Evolutionary conservation across 176 grass and related monocot species (phyloP), one percentile per base, ranked within the genome.

Genomic region (Carex parvula): DNA sequence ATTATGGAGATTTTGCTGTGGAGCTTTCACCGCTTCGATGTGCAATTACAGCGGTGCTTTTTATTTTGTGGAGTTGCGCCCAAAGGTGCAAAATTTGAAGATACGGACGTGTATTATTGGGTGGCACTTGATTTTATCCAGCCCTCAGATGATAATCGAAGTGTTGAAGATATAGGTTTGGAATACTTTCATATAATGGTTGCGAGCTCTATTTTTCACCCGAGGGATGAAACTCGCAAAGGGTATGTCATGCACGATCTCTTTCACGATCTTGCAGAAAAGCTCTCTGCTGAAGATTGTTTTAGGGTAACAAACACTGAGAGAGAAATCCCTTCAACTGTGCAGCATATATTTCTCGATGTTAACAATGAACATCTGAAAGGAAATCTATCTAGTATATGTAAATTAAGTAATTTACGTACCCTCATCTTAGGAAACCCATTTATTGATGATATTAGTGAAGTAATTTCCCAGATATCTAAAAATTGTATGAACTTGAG

Each of bases 81-180:
- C 14, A 70, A 56, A 83, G 81, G 60, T 65, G 1, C 37, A 46
- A 0, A 6, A 24, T 42, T 70, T 68, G 7, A 65, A 0, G 2
- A 52, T 24, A 15, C 50, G n/a, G n/a, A n/a, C n/a, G 61, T 83
- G 3, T 21, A 6, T 21, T 26, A 44, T 15, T 70, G 81, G 62
- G 65, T 83, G 64, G 60, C 60, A 65, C 33, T 42, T 12, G 60
- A 52, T 48, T 83, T 83, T 68, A 65, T 83, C 48, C 30, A 69
- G 15, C n/a, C 8, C 41, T 24, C 15, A 29, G 30, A 83, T 68
- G n/a, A 39, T 24, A 83, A 39, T 39, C 3, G 8, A 20, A 65
- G 8, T 66, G 30, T 56, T 17, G 54, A 56, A 12, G 53, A 15
- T 15, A 56, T 56, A 14, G 13, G 53, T 56, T 16, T 16, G 18